phyloP scores from a whole-genome alignment of 1,284 basidiomycete species.

The Cutaneotrichosporon arboriforme region DNA sequence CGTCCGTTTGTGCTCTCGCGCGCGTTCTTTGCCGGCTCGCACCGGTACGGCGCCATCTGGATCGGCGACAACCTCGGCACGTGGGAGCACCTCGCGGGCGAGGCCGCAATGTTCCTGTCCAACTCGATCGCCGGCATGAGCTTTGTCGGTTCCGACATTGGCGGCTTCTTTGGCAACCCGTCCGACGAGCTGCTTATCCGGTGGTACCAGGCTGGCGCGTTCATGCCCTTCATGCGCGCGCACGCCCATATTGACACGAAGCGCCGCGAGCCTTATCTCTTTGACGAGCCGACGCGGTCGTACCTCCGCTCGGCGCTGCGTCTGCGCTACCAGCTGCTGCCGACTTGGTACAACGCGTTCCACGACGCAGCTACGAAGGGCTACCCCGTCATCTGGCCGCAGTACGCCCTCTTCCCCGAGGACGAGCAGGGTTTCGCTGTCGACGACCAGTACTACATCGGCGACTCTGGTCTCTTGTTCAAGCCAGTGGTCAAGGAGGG shows the following conservation, averaged over 20 bases:
- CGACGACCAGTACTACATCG: slow-evolving; percentile 93
- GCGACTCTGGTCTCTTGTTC: slow-evolving; percentile 78
- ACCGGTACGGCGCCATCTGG: slow-evolving; percentile 96
- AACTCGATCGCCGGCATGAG: slow-evolving; percentile 90
- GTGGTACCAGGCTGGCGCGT: slow-evolving; percentile 95
- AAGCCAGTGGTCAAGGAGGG: slow-evolving; percentile 82
- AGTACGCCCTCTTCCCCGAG: slow-evolving; percentile 87
- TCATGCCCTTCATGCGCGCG: slow-evolving; percentile 96
- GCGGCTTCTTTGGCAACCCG: slow-evolving; percentile 98
- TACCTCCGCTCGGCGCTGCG: slow-evolving; percentile 74
- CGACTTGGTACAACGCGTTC: slow-evolving; percentile 97
- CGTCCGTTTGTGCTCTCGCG: slow-evolving; percentile 94
- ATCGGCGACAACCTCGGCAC: slow-evolving; percentile 96
- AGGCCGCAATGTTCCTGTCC: slow-evolving; percentile 87
- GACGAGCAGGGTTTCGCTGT: slow-evolving; percentile 77
- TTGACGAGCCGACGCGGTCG: slow-evolving; percentile 79
- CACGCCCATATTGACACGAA: slow-evolving; percentile 99
- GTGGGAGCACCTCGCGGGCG: slow-evolving; percentile 92
- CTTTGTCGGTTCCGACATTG: slow-evolving; percentile 91
- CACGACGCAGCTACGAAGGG: slow-evolving; percentile 74
- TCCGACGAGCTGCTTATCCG: slow-evolving; percentile 87
- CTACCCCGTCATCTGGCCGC: slow-evolving; percentile 78
- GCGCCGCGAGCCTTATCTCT: slow-evolving; percentile 88
- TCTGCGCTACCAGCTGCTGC: slow-evolving; percentile 80
- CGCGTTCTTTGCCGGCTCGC: slow-evolving; percentile 90